Conservation (phyloP, 192 early-diverging fungal species). For the Gaertneriomyces sp. region DNA sequence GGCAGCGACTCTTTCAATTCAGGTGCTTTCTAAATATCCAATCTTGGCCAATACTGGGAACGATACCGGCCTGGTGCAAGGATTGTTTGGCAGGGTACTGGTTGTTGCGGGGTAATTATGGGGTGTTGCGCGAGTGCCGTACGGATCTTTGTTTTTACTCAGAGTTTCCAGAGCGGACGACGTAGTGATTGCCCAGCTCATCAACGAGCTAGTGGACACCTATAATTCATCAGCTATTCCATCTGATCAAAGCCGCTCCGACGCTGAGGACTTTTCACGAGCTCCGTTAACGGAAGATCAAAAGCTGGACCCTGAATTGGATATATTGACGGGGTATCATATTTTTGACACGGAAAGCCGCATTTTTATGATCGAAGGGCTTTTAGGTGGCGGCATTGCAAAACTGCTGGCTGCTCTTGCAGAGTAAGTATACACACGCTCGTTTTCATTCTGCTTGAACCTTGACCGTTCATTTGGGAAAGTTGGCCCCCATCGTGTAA, state of each 20-base stretch:
- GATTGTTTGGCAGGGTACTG: constrained; percentile 18
- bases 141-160: too few species aligned
- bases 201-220: too few species aligned
- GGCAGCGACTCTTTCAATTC: constrained; percentile 19
- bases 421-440: constrained; percentile 6
- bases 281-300: too few species aligned
- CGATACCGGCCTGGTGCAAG: constrained; percentile 1
- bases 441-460: not conserved
- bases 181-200: too few species aligned
- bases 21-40: constrained; percentile 18
- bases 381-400: constrained; percentile 9
- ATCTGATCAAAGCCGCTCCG: too few species aligned
- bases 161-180: too few species aligned
- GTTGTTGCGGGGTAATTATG: constrained; percentile 22
- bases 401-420: constrained; percentile 6
- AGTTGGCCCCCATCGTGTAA: too few species aligned
- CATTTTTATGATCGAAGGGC: constrained; percentile 28
- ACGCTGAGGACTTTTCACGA: too few species aligned
- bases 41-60: constrained; percentile 16
- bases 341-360: constrained; percentile 26
- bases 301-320: constrained; percentile 6
- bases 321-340: constrained; percentile 33
- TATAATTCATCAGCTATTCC: too few species aligned
- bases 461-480: too few species aligned
- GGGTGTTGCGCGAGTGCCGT: too few species aligned